Base-by-base conservation (phyloP, 495 filamentous ascomycete genomes). In the Penicillium ucsense region DNA sequence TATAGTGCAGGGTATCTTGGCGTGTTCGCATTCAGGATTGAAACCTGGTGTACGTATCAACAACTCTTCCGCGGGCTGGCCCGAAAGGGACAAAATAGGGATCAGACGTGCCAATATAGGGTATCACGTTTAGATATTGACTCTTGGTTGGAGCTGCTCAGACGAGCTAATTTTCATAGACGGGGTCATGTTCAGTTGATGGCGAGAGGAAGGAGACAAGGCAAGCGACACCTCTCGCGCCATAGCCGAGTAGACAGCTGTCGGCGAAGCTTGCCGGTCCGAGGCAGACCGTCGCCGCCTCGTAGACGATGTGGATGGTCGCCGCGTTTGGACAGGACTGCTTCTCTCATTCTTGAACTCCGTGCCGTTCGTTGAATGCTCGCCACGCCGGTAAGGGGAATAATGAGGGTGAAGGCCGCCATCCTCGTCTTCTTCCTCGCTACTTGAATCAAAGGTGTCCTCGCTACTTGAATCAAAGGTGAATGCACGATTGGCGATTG, bases 101-200 rank as follows among this genome's bases (percentile, higher is more conserved):
- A 20, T 20, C 20, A 20, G 20, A 20, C 20, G 20, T 20, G 20
- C 20, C 20, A 20, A 20, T 20, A 20, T 20, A 2, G 20, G 1
- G 20, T 20, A 20, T 2, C 20, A 20, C 20, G 20, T 20, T 20
- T 20, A 20, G 20, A 20, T 20, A 20, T 20, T 20, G 20, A 20
- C 20, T 51, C 55, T 61, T 2, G 46, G 57, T n/a, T 41, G 34
- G 4, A 48, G 20, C 1, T 38, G 11, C 2, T 65, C 60, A 50
- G 56, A 49, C 20, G 54, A 61, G 46, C 37, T 56, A 36, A 47
- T 47, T 28, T 53, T 38, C 5, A 53, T 31, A 3, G 52, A 50
- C 9, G 60, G 53, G 10, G 63, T 67, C 63, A 67, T 64, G 35
- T 50, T 62, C 5, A 67, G 56, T n/a, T 51, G 41, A 33, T 62